Evolutionary conservation across 2,329 filamentous ascomycete genomes (phyloP), one percentile per base, ranked within the genome.

Genomic region (Colletotrichum theobromicola): DNA sequence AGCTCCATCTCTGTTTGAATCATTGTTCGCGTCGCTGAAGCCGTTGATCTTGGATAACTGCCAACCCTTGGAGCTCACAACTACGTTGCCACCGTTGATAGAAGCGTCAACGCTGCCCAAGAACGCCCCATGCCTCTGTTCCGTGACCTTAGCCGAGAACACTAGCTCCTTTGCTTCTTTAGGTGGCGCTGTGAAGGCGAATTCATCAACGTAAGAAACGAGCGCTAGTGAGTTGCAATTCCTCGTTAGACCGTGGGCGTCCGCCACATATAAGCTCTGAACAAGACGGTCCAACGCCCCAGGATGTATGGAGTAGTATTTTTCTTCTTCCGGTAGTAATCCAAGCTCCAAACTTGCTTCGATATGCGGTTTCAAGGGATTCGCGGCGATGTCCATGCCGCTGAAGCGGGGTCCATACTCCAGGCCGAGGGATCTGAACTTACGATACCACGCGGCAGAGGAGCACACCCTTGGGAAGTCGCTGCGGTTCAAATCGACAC

Each of bases 381-480:
- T 53, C 21, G 69, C 62, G 2, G 53, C 32, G 1, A 71, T 61
- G 50, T 71, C 34, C 69, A 71, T 65, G 34, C 50, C 61, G n/a
- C 50, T 66, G 62, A 71, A 71, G 28, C 62, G 69, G 13, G 69
- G 61, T 8, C 69, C 69, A 28, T 71, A 71, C 21, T 71, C 69
- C 4, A 71, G 34, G 26, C 69, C 69, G 1, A 71, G 53, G 2
- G 69, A 55, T 42, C 69, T 65, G 16, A 71, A 71, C 69, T 71
- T 71, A 26, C 69, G 69, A 35, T 71, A 71, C 69, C 69, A 71
- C 2, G 57, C 55, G 24, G 21, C 16, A 18, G 67, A 69, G 15
- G 34, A 50, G 37, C 67, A 69, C 37, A 28, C 16, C 16, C 67
- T 69, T 16, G 67, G 6, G 32, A 69, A 69, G 30, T 15, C 7